Evolutionary conservation across 2,329 filamentous ascomycete genomes (phyloP), one percentile per base, ranked within the genome.

Genomic region (Arthrinium phaeospermum): DNA sequence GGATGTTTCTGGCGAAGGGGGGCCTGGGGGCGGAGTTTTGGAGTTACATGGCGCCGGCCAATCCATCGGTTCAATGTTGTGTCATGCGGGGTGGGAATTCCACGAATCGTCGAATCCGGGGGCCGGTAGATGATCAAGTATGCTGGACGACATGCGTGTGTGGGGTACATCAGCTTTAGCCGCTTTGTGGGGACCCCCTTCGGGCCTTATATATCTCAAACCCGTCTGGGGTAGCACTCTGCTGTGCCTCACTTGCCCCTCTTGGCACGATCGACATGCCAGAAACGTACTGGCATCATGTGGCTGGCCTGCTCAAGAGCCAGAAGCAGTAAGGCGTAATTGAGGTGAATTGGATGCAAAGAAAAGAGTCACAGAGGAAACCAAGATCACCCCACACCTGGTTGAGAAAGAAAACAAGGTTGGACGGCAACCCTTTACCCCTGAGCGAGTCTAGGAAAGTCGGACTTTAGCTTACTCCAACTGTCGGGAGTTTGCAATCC

Each of bases 1-100:
- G 30, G 13, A 13, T 5, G 16, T 22, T 34, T 14, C 37, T 41
- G 37, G 37, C 34, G 27, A 37, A 34, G 27, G 16, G 16, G 27
- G 27, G 27, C 27, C 27, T 30, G 51, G 27, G 53, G 53, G 13
- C 57, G 57, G 57, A 64, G 57, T 64, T 37, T 57, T 49, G 45
- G 45, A n/a, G 44, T 69, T 49, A 69, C 67, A 69, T 69, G 67
- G 67, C 67, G 45, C 67, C 67, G 67, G 67, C 67, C 67, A 16
- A 49, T 69, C 67, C 49, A 19, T 69, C 67, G 67, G 67, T 30
- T 22, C 57, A 64, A 64, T 64, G 57, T 41, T 41, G 57, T 64
- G 34, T 24, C 34, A 64, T 37, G 57, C 57, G 57, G 57, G 57
- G 57, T 64, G 34, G 34, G 57, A 8, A 41, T 14, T 6, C 57